phyloP scores from a whole-genome alignment of 2,329 filamentous ascomycete species.

The Aspergillus bombycis region DNA sequence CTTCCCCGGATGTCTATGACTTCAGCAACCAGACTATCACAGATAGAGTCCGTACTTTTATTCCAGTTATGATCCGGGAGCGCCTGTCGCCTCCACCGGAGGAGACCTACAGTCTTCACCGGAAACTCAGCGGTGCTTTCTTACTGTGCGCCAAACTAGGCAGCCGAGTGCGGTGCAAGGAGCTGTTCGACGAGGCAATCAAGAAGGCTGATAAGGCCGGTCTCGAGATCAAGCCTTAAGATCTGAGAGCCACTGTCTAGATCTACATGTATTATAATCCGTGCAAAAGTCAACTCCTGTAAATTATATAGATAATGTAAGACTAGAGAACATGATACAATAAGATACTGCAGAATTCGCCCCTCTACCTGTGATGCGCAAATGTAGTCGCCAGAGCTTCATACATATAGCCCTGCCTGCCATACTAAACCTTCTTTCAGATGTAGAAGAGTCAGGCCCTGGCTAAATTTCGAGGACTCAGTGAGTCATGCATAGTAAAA shows the following conservation, averaged over 20 bases:
- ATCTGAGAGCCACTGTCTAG: neutral
- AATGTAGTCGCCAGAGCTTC: neutral
- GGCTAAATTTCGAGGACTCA: neutral
- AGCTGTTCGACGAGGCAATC: constrained; percentile 65
- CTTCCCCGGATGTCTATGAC: constrained; percentile 82
- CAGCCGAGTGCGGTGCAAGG: constrained; percentile 77
- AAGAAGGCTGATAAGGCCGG: constrained; percentile 30
- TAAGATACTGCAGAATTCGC: neutral
- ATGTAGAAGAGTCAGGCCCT: neutral
- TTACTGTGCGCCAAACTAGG: constrained; percentile 85
- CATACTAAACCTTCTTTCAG: neutral
- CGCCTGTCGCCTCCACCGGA: constrained; percentile 88
- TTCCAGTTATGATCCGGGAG: constrained; percentile 92
- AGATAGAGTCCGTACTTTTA: constrained; percentile 82
- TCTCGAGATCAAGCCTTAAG: neutral
- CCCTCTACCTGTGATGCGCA: neutral
- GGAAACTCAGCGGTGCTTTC: constrained; percentile 94
- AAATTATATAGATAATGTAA: constrained; percentile 9
- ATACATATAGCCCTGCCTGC: neutral
- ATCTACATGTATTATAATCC: neutral
- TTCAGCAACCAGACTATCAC: constrained; percentile 96
- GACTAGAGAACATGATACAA: neutral
- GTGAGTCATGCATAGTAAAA: neutral
- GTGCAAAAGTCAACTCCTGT: constrained; percentile 3
- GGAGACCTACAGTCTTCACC: constrained; percentile 94